Percentiles rank a stretch among this genome's conserved stretches.
Evolutionary conservation across 345 rosid genomes (phyloP).

Genomic region (Erodium maritimum): DNA sequence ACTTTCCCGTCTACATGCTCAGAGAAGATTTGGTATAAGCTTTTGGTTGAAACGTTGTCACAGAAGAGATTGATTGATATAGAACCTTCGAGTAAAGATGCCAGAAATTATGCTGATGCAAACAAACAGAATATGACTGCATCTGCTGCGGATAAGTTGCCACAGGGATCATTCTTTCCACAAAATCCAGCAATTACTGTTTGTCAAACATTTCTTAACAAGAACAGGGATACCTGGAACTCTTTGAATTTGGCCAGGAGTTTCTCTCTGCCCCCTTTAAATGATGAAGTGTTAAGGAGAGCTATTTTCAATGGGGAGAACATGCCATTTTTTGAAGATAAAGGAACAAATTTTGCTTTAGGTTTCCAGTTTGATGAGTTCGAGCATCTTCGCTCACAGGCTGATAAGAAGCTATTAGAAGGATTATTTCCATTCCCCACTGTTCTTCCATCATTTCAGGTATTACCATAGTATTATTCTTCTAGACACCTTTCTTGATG

Average conservation of each 20-base stretch:
- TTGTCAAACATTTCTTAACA: slow-evolving; percentile 40
- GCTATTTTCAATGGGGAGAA: slow-evolving; percentile 43
- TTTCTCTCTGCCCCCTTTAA: slow-evolving; percentile 60
- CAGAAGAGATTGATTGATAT: slow-evolving; percentile 26
- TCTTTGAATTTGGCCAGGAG: slow-evolving; percentile 45
- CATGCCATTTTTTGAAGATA: slow-evolving; percentile 18
- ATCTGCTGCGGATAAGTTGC: slow-evolving; percentile 17
- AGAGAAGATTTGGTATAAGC: slow-evolving; percentile 47
- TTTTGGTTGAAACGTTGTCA: slow-evolving; percentile 34
- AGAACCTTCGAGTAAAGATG: slow-evolving; percentile 19
- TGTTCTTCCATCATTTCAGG: slow-evolving; percentile 80
- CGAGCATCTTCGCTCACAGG: slow-evolving; percentile 46
- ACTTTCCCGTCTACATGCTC: slow-evolving; percentile 26
- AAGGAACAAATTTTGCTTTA: slow-evolving; percentile 59
- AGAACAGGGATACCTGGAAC: slow-evolving; percentile 37
- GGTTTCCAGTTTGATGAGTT: slow-evolving; percentile 64
- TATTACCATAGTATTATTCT: slow-evolving; percentile 16
- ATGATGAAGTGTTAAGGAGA: slow-evolving; percentile 54
- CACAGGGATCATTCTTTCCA: slow-evolving; percentile 42
- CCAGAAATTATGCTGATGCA: slow-evolving; percentile 16
- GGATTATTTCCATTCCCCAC: slow-evolving; percentile 86
- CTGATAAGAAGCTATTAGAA: slow-evolving; percentile 50
- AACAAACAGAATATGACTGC: slow-evolving; percentile 13
- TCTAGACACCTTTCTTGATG: slow-evolving; percentile 8
- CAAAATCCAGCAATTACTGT: slow-evolving; percentile 69